Evolutionary conservation across 2,329 filamentous ascomycete species (phyloP).

Genomic region (Neurospora crassa): DNA sequence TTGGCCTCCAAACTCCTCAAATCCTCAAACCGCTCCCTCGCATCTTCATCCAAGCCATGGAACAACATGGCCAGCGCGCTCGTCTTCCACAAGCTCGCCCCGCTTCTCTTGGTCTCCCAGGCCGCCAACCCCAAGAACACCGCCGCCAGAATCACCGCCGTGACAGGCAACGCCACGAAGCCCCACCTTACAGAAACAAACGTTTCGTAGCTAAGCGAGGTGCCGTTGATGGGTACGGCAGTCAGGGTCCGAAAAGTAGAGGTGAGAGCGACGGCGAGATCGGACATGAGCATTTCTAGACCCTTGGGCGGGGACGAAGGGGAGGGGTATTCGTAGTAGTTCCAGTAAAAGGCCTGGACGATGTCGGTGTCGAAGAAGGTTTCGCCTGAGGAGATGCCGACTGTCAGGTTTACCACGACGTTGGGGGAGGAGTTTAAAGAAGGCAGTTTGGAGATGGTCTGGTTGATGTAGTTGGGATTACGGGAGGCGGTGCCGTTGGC

Average conservation of each 20-base stretch:
- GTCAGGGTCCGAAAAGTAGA: conserved; percentile 23
- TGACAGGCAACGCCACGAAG: conserved; percentile 24
- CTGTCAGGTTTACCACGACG: conserved; percentile 24
- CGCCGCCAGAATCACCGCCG: conserved; percentile 21
- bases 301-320: conserved; percentile 8
- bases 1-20: conserved; percentile 12
- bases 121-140: conserved; percentile 22
- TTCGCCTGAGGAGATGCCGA: conserved; percentile 23
- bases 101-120: conserved; percentile 17
- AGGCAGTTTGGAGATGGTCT: conserved; percentile 15
- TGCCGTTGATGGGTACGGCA: conserved; percentile 20
- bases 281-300: conserved; percentile 25
- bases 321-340: conserved; percentile 27
- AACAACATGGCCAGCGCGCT: conserved; percentile 26
- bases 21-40: conserved; percentile 16
- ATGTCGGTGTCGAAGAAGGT: conserved; percentile 28
- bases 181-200: conserved; percentile 28
- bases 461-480: conserved; percentile 18
- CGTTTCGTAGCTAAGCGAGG: conserved; percentile 20
- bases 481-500: conserved; percentile 21
- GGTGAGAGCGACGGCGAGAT: conserved; percentile 26
- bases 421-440: conserved; percentile 6
- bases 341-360: conserved; percentile 30
- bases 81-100: conserved; percentile 25
- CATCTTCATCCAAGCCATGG: conserved; percentile 24